Percentiles rank a stretch among this genome's conserved stretches.
Evolutionary conservation across 257 asterid genomes (phyloP).

Genomic region (Paraleonurus japonicus): DNA sequence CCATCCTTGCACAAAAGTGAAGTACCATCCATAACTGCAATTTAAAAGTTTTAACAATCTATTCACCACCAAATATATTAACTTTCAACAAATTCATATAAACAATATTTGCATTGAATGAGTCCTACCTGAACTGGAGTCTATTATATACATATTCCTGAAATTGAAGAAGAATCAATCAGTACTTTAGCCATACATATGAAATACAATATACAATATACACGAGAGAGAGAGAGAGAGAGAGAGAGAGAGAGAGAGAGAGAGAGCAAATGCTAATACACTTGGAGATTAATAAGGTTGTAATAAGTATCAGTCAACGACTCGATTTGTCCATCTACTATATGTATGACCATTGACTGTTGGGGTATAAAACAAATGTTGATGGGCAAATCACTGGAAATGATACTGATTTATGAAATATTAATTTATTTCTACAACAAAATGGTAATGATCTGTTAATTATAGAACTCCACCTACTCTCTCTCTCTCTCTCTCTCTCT

Average conservation of each 20-base stretch:
- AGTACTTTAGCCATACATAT: neutral
- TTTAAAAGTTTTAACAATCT: neutral
- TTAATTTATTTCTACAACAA: constrained; percentile 12
- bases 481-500: constrained; percentile 10
- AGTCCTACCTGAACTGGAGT: constrained; percentile 81
- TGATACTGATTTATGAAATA: neutral
- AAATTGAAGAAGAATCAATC: constrained; percentile 22
- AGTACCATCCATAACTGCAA: constrained; percentile 93
- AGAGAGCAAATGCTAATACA: neutral
- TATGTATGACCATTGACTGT: neutral
- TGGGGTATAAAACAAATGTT: neutral
- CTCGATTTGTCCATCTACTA: neutral
- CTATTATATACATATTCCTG: constrained; percentile 96
- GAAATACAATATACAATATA: too few species aligned
- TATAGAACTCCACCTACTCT: neutral
- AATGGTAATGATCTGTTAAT: neutral
- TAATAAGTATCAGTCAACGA: neutral
- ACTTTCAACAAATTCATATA: constrained; percentile 3
- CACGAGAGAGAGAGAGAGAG: neutral
- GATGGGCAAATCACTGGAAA: neutral
- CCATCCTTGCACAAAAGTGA: constrained; percentile 96
- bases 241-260: neutral
- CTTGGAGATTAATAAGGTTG: neutral
- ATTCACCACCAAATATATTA: neutral
- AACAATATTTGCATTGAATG: neutral